Conservation (phyloP, 192 early-diverging fungal genomes). For the Backusella tarrabulga region DNA sequence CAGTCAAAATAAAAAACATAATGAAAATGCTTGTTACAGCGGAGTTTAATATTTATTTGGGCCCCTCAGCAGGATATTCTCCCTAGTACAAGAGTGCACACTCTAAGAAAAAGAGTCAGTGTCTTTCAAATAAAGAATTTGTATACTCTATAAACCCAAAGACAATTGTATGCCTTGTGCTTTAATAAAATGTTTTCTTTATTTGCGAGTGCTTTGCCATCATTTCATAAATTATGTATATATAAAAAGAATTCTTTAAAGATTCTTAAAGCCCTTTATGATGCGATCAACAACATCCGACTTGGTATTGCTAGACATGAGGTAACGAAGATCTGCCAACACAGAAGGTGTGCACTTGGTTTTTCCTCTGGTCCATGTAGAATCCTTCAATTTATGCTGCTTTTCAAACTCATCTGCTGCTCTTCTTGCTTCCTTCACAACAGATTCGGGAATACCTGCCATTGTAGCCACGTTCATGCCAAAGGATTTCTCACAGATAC, state of each 20-base stretch:
- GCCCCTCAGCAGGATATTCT: no score
- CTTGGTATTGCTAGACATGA: neutral
- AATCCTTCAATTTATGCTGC: neutral
- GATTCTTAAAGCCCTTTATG: neutral
- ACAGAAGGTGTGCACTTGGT: neutral
- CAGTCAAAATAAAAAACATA: neutral
- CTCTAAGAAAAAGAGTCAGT: no score
- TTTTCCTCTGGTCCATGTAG: neutral
- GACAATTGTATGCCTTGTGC: no score
- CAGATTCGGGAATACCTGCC: constrained; percentile 79
- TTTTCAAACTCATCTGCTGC: constrained; percentile 78
- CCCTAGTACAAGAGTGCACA: no score
- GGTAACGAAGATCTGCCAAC: neutral
- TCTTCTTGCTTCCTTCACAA: constrained; percentile 68
- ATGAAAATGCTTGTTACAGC: no score
- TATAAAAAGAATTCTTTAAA: neutral
- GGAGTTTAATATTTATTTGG: no score
- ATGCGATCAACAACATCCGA: neutral
- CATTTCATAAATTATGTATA: no score
- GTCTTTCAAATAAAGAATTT: no score
- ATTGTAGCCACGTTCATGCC: constrained; percentile 99
- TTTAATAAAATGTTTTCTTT: no score
- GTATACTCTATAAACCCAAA: no score
- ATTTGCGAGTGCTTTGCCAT: neutral
- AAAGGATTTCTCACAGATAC: constrained; percentile 89